Evolutionary conservation across 2,329 filamentous ascomycete genomes (phyloP), one percentile per base, ranked within the genome.

Genomic region (Aureobasidium melanogenum): DNA sequence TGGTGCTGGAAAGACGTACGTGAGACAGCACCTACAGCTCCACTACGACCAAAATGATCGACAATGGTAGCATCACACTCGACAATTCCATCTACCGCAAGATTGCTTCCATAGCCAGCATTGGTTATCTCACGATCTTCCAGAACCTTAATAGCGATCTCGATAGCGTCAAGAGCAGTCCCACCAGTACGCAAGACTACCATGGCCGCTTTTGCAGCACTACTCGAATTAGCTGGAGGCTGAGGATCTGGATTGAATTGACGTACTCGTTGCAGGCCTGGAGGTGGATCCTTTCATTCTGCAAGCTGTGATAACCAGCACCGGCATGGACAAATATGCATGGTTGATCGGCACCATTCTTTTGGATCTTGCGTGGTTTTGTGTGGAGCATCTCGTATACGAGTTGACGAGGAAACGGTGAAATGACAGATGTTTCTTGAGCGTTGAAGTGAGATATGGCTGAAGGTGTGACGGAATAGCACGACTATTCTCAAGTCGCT

Each of bases 111-210:
- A 71, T 89, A 97, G 0, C 94, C 94, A 39, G 93, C 89, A 72
- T 99, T 99, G 38, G 95, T 99, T 66, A 99, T 95, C 69, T 97
- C 91, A 62, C 88, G 87, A 71, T 99, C 90, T 75, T 99, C 94
- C 19, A 99, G 84, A 22, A 90, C 80, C 67, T 88, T 89, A 69
- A 99, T 85, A 32, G 94, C 91, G 55, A 88, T 87, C 74, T 97
- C 94, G 24, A 97, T 88, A 17, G 92, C 94, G 70, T 97, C 91
- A 4, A 93, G 81, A 5, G 94, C 90, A 44, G 86, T 85, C 10
- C 87, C 88, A 26, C 94, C 94, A 64, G 82, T 84, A 68, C 84
- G 88, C 63, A 99, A 78, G 63, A 95, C 82, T 55, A 81, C 82
- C 89, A 97, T 97, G 36, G 84, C 92, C 68, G 88, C 80, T 66